These are phyloP conservation scores for Pichia thaimueangensis DNA, from an alignment of 805 yeast species.

Conservation along the genomic window DNA sequence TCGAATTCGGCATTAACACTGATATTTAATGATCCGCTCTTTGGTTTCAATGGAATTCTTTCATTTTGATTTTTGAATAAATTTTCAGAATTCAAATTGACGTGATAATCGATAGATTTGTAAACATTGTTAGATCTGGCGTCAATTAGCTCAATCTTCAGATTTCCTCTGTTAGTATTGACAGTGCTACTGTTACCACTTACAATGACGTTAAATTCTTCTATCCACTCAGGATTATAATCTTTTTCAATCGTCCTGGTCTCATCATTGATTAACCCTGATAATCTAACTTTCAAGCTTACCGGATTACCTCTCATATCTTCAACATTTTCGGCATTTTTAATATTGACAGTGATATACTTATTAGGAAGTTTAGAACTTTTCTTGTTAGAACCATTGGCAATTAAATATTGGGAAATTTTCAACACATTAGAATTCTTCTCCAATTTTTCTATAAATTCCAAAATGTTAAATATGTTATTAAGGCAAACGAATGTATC, in stretches of 20 bases:
- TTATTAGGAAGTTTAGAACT: slow-evolving; percentile 10
- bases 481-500: slow-evolving; percentile 27
- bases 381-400: slow-evolving; percentile 1
- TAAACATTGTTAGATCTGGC: slow-evolving; percentile 12
- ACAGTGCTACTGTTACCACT: slow-evolving; percentile 7
- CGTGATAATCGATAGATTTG: slow-evolving; percentile 10
- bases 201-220: slow-evolving; percentile 56
- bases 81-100: slow-evolving; percentile 9
- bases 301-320: slow-evolving; percentile 26
- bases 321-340: slow-evolving; percentile 28
- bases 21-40: slow-evolving; percentile 53
- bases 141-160: slow-evolving; percentile 19
- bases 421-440: slow-evolving; percentile 10
- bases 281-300: slow-evolving; percentile 20
- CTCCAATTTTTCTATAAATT: slow-evolving; percentile 11
- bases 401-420: slow-evolving; percentile 14
- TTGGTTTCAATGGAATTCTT: slow-evolving; percentile 23
- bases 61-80: slow-evolving; percentile 14
- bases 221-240: slow-evolving; percentile 78
- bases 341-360: slow-evolving; percentile 21
- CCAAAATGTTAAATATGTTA: slow-evolving; percentile 21
- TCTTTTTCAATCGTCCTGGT: slow-evolving; percentile 60
- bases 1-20: slow-evolving; percentile 76
- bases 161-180: not conserved
- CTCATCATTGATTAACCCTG: slow-evolving; percentile 30